Evolutionary conservation across 2,329 filamentous ascomycete genomes (phyloP).

Genomic region (Ceratocystis ficicola): DNA sequence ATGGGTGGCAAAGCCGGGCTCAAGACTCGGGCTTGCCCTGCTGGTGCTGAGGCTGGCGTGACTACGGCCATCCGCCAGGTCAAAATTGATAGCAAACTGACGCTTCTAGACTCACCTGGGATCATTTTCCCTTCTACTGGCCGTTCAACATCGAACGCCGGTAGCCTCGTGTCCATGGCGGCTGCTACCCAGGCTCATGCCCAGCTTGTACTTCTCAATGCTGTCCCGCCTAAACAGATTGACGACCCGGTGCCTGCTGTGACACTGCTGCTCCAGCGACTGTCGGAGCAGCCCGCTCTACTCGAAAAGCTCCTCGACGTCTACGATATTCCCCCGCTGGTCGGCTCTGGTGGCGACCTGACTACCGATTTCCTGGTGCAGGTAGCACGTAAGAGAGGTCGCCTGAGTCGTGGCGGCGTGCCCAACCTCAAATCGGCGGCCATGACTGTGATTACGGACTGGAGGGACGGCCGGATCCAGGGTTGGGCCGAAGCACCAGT

Average conservation of each 20-base stretch:
- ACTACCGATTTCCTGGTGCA: slow-evolving; percentile 90
- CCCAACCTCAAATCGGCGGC: slow-evolving; percentile 81
- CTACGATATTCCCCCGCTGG: slow-evolving; percentile 72
- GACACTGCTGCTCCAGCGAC: slow-evolving; percentile 65
- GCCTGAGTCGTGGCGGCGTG: slow-evolving; percentile 76
- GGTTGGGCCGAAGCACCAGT: slow-evolving; percentile 75
- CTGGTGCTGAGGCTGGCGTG: slow-evolving; percentile 82
- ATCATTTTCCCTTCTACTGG: slow-evolving; percentile 75
- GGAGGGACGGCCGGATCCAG: slow-evolving; percentile 88
- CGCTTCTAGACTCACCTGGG: slow-evolving; percentile 83
- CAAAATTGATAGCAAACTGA: slow-evolving; percentile 90
- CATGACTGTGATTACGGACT: slow-evolving; percentile 90
- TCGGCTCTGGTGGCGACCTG: slow-evolving; percentile 57
- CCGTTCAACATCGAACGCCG: slow-evolving; percentile 30
- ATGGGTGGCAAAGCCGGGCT: slow-evolving; percentile 50
- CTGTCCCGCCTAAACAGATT: slow-evolving; percentile 86
- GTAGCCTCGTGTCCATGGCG: slow-evolving; percentile 41
- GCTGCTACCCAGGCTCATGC: slow-evolving; percentile 63
- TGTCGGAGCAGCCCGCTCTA: slow-evolving; percentile 60
- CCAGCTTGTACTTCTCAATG: slow-evolving; percentile 76
- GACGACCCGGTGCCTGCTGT: slow-evolving; percentile 85
- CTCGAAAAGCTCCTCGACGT: slow-evolving; percentile 67
- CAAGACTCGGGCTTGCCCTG: slow-evolving; percentile 59
- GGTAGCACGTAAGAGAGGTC: slow-evolving; percentile 82
- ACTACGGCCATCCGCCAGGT: slow-evolving; percentile 80